Evolutionary conservation across 352 stramenopile genomes (phyloP), one percentile per base, ranked within the genome.

Genomic region (Albugo candida): DNA sequence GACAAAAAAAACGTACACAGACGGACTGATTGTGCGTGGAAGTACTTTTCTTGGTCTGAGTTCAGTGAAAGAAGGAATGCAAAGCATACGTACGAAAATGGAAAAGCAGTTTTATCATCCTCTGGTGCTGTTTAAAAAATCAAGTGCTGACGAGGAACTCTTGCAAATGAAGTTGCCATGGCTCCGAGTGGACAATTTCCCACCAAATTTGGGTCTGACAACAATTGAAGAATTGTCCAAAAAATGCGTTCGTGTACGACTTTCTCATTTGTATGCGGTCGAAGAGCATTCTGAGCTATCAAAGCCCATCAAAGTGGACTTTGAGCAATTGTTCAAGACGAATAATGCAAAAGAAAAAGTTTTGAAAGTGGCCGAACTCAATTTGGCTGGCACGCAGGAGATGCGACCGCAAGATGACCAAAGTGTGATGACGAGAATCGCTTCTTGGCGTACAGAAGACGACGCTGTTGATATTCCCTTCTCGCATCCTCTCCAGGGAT

Each of bases 251-350:
- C 62, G 97, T 54, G 55, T 97, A 21, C 89, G 95, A 48, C 56
- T 98, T 42, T 86, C 80, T 37, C 93, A 98, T 67, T 74, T 97
- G 56, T 98, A 92, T 53, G 82, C 70, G 5, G 55, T 89, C 27
- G 71, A 87, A 27, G 86, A 95, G 64, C 72, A 93, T 55, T 51
- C 60, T 24, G 62, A 60, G n/a, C 51, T 93, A 41, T 92, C 81
- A 5, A 67, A 84, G 45, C 60, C 73, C 1, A 77, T 72, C 17
- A 67, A 54, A 0, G 65, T 93, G 43, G 76, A 93, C 53, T 83
- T 86, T 53, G 53, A 59, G 16, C 61, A 65, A 49, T 49, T 84
- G 11, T 80, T 85, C 18, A 52, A 50, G 0, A 60, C 63, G 17
- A 69, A 68, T 58, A 70, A 67, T n/a, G 53, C 53, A 40, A 31